A percentile compares a stretch with the other conserved stretches of the same genome.
Evolutionary conservation across 768 basidiomycete species (phyloP).

Genomic region (Tricholoma matsutake): DNA sequence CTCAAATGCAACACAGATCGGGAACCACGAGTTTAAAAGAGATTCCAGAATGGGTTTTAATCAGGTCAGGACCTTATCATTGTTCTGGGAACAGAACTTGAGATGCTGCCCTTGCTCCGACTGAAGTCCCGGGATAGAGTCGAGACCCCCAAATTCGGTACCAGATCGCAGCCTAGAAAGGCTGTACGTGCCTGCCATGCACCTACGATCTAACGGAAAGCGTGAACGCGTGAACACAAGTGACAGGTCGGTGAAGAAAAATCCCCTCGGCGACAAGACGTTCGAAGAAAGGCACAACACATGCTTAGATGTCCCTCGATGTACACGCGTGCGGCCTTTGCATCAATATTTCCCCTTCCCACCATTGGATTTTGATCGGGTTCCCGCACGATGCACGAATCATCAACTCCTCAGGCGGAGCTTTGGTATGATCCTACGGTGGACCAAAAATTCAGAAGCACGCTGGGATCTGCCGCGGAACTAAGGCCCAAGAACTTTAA

Average conservation of each 20-base stretch:
- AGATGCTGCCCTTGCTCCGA: conserved; percentile 22
- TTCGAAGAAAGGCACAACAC: conserved; percentile 21
- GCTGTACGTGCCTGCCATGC: conserved; percentile 22
- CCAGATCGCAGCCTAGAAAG: conserved; percentile 26
- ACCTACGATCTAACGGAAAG: conserved; percentile 17
- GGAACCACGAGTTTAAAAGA: conserved; percentile 38
- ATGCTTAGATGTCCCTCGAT: conserved; percentile 20
- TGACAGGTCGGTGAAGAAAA: conserved; percentile 21
- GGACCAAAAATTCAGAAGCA: conserved; percentile 6
- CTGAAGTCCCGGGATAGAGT: conserved; percentile 18
- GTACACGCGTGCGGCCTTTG: conserved; percentile 12
- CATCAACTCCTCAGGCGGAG: conserved; percentile 14
- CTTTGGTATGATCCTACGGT: conserved; percentile 23
- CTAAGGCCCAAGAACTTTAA: neutral
- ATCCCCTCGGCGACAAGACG: conserved; percentile 21
- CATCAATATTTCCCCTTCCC: conserved; percentile 23
- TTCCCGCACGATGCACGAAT: conserved; percentile 20
- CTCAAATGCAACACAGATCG: conserved; percentile 24
- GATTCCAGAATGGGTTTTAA: conserved; percentile 24
- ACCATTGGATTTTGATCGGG: conserved; percentile 31
- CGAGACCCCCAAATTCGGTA: conserved; percentile 27
- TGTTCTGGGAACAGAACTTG: conserved; percentile 29
- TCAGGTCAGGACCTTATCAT: conserved; percentile 25
- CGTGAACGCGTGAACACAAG: conserved; percentile 6
- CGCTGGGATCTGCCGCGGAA: neutral